Evolutionary conservation across 2,329 filamentous ascomycete species (phyloP).

Genomic region (Myriosclerotinia scirpicola): DNA sequence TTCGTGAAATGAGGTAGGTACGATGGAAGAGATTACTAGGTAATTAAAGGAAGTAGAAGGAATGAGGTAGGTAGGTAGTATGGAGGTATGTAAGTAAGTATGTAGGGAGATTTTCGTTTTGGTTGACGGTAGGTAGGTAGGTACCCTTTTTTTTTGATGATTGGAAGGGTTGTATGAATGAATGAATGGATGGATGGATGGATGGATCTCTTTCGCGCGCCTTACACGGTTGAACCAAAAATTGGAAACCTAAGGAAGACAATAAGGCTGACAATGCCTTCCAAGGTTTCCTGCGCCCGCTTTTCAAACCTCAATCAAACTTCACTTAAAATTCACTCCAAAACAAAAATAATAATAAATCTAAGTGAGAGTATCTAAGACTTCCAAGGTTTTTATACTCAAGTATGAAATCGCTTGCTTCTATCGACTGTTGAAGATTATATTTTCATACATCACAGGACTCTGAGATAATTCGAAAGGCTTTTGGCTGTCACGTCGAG

Average conservation of each 20-base stretch:
- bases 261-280: neutral
- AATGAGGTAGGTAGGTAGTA: neutral
- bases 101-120: neutral
- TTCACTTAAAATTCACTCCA: neutral
- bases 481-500: too few species aligned
- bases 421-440: too few species aligned
- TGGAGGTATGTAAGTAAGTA: too few species aligned
- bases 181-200: neutral
- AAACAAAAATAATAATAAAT: neutral
- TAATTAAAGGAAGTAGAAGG: slow-evolving; percentile 7
- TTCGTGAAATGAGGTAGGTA: neutral
- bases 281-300: neutral
- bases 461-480: too few species aligned
- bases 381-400: too few species aligned
- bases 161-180: neutral
- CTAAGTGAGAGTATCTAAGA: too few species aligned
- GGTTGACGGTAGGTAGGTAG: neutral
- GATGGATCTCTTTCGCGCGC: neutral
- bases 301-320: neutral
- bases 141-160: slow-evolving; percentile 9
- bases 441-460: too few species aligned
- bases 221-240: slow-evolving; percentile 1
- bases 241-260: slow-evolving; percentile 19
- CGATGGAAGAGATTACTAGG: neutral
- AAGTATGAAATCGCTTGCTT: too few species aligned